These are phyloP conservation scores for Candida nonsorbophila DNA, from an alignment of 805 yeast genomes.

Conservation along the genomic window DNA sequence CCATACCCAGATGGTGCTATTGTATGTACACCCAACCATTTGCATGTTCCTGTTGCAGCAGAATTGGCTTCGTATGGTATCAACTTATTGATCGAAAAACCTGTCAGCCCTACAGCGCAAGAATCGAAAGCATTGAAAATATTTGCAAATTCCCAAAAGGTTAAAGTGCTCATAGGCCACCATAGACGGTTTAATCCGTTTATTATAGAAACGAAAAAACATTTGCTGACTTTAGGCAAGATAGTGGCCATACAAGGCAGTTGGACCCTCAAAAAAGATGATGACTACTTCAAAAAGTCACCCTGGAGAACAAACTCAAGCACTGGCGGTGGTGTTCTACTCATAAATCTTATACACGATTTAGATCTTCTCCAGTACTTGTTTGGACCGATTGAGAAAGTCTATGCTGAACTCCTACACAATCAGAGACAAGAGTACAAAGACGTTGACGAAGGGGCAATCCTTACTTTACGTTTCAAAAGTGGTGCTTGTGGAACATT, in stretches of 20 bases:
- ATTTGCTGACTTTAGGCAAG: constrained; percentile 23
- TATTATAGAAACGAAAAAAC: constrained; percentile 31
- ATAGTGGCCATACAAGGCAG: constrained; percentile 36
- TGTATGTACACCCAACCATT: constrained; percentile 37
- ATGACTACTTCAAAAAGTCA: constrained; percentile 26
- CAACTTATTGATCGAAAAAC: constrained; percentile 36
- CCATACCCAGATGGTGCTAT: constrained; percentile 35
- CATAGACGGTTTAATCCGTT: constrained; percentile 40
- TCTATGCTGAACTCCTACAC: constrained; percentile 32
- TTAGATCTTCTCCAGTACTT: constrained; percentile 36
- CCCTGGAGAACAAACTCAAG: constrained; percentile 33
- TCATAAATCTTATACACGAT: constrained; percentile 39
- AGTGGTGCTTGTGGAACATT: constrained; percentile 37
- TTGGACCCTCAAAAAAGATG: constrained; percentile 34
- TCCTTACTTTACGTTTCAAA: constrained; percentile 29
- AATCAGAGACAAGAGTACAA: constrained; percentile 20
- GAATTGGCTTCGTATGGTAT: constrained; percentile 30
- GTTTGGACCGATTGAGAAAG: constrained; percentile 33
- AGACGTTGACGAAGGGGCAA: constrained; percentile 39
- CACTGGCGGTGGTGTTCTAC: constrained; percentile 35
- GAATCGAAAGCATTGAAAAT: constrained; percentile 30
- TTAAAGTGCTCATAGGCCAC: constrained; percentile 35
- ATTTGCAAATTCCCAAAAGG: constrained; percentile 13
- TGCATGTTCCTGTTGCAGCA: constrained; percentile 29
- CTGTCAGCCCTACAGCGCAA: constrained; percentile 27